These are phyloP conservation scores for Prunus mira DNA, from an alignment of 306 rosid species.

Conservation along the genomic window DNA sequence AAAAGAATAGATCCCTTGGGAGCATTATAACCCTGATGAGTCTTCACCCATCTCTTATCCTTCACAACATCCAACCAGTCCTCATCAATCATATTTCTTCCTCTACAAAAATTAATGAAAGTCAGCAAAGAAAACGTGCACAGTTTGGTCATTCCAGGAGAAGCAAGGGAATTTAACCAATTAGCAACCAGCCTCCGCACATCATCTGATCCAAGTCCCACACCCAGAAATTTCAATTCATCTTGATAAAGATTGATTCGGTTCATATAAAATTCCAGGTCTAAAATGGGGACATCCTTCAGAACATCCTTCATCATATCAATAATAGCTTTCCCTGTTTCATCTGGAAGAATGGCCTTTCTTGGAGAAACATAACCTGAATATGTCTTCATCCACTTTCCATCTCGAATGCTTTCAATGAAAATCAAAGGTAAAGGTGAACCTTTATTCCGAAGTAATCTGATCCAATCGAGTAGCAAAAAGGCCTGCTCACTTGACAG, in stretches of 20 bases:
- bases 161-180: slow-evolving; percentile 5
- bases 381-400: slow-evolving; percentile 24
- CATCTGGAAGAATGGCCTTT: slow-evolving; percentile 14
- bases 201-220: slow-evolving; percentile 8
- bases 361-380: slow-evolving; percentile 10
- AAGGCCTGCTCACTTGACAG: slow-evolving; percentile 12
- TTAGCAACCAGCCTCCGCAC: slow-evolving; percentile 4
- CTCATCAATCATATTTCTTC: neutral
- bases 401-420: slow-evolving; percentile 12
- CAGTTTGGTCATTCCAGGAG: slow-evolving; percentile 16
- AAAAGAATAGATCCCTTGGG: slow-evolving; percentile 18
- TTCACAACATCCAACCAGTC: slow-evolving; percentile 17
- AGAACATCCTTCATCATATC: slow-evolving; percentile 18
- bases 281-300: slow-evolving; percentile 9
- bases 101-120: slow-evolving; percentile 11
- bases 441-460: slow-evolving; percentile 5
- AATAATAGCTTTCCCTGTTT: slow-evolving; percentile 1
- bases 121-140: slow-evolving; percentile 4
- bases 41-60: slow-evolving; percentile 26
- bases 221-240: slow-evolving; percentile 26
- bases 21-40: slow-evolving; percentile 14
- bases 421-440: slow-evolving; percentile 8
- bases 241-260: slow-evolving; percentile 19
- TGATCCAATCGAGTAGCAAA: slow-evolving; percentile 21
- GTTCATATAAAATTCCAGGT: slow-evolving; percentile 12